Evolutionary conservation across 2,329 filamentous ascomycete genomes (phyloP), one percentile per base, ranked within the genome.

Genomic region (Phaeosphaeriaceae sp.): DNA sequence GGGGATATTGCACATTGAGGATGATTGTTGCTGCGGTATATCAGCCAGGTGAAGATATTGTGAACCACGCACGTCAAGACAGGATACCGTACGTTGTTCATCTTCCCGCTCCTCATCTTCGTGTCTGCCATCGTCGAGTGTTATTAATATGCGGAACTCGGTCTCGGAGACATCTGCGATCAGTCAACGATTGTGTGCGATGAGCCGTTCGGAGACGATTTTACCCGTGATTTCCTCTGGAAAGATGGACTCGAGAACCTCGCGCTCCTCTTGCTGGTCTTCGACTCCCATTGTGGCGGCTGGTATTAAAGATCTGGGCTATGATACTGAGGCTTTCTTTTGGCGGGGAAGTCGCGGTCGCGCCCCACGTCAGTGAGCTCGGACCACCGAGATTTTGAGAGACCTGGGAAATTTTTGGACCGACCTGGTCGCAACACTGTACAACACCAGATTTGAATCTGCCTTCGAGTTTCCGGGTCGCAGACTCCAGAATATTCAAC

Each of bases 201-300:
- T 17, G 7, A 24, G 45, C 10, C 6, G 4, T 17, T 47, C 6
- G 2, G 45, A 27, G 6, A 13, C 13, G 22, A 15, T 9, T 22
- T 24, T 47, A 94, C 93, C 91, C 85, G 89, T 94, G 69, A 99
- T 97, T 81, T 99, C 95, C 60, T 99, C 94, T 1, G 95, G 93
- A 69, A 98, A 99, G 74, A 99, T 99, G 60, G 94, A 97, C 75
- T 96, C 92, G 76, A 99, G 92, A 70, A 99, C 94, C 79, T 99
- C 95, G 61, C 93, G 89, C 85, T 99, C 95, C 81, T 99, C 95
- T 66, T 89, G 82, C 79, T 99, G 95, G 60, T 99, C 95, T 84
- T 98, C 94, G 58, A 77, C 67, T 24, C 82, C 82, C 82, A 84
- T 84, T 54, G 51, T 58, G 64, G 25, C 69, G 21, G 51, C 50